These are phyloP conservation scores for Acrodontium crateriforme DNA, from an alignment of 2,329 filamentous ascomycete species.

Conservation along the genomic window DNA sequence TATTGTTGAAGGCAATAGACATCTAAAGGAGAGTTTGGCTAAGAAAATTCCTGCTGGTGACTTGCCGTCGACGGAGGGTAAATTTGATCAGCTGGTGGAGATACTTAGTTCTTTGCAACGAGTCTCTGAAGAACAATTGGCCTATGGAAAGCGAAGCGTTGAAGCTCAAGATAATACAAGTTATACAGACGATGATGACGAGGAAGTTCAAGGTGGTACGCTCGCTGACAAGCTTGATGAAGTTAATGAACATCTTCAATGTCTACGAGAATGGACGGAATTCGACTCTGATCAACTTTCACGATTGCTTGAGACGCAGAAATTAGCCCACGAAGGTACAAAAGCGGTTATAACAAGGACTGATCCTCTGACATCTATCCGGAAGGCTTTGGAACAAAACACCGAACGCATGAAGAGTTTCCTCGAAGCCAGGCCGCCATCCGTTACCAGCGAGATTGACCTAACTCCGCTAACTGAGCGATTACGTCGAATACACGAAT, in stretches of 20 bases:
- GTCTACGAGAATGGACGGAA: constrained; percentile 6
- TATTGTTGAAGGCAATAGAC: constrained; percentile 9
- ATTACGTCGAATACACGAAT: constrained; percentile 10
- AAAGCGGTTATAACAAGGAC: constrained; percentile 1
- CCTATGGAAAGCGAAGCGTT: too few relatives aligned
- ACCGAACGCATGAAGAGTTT: constrained; percentile 9
- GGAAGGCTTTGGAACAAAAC: constrained; percentile 8
- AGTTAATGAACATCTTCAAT: constrained; percentile 4
- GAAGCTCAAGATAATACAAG: too few relatives aligned
- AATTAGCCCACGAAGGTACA: constrained; percentile 4
- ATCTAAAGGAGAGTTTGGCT: constrained; percentile 3
- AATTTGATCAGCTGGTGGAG: too few relatives aligned
- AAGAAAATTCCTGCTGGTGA: background rate
- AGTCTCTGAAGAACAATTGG: too few relatives aligned
- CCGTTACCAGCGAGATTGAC: constrained; percentile 8
- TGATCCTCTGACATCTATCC: constrained; percentile 10
- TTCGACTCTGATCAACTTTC: constrained; percentile 8
- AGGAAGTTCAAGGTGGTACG: too few relatives aligned
- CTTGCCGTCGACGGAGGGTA: constrained; percentile 1
- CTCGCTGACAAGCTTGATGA: constrained; percentile 6
- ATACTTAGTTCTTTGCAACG: too few relatives aligned
- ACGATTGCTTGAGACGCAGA: constrained; percentile 11
- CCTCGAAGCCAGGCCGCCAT: constrained; percentile 7
- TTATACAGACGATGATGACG: too few relatives aligned
- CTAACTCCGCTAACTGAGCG: constrained; percentile 15